Percentiles rank a stretch among this genome's conserved stretches.
phyloP scores from a whole-genome alignment of 2,329 filamentous ascomycete genomes.

The Huntiella bhutanensis region DNA sequence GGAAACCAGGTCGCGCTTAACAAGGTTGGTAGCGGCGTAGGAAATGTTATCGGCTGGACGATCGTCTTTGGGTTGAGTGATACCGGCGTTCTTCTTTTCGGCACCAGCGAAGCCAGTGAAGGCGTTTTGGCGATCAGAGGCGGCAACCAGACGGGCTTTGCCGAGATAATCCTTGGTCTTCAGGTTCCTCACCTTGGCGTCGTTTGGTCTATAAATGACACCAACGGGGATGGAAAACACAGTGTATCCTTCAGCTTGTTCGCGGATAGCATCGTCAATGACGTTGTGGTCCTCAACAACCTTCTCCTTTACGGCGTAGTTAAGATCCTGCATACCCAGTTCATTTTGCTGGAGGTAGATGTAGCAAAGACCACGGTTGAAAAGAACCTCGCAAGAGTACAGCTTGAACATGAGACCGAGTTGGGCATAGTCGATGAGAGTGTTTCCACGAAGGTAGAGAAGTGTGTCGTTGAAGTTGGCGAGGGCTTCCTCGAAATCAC shows the following conservation, averaged over 20 bases:
- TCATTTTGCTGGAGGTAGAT: slow-evolving; percentile 90
- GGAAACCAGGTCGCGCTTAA: slow-evolving; percentile 61
- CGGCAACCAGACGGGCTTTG: slow-evolving; percentile 82
- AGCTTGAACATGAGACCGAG: slow-evolving; percentile 88
- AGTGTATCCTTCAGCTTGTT: slow-evolving; percentile 93
- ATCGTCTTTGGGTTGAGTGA: slow-evolving; percentile 49
- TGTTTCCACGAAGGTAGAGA: slow-evolving; percentile 84
- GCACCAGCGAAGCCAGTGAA: slow-evolving; percentile 67
- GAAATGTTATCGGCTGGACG: slow-evolving; percentile 69
- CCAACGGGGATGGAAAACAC: slow-evolving; percentile 97
- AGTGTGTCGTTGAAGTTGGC: slow-evolving; percentile 98
- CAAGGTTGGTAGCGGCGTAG: slow-evolving; percentile 80
- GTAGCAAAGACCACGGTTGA: slow-evolving; percentile 93
- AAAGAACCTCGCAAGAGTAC: slow-evolving; percentile 92
- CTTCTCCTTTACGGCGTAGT: slow-evolving; percentile 86
- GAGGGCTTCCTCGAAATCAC: slow-evolving; percentile 90
- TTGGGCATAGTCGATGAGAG: slow-evolving; percentile 95
- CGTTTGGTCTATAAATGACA: slow-evolving; percentile 85
- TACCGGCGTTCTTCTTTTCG: slow-evolving; percentile 52
- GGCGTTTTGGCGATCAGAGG: slow-evolving; percentile 60
- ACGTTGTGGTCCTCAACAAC: slow-evolving; percentile 92
- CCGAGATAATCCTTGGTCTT: slow-evolving; percentile 96
- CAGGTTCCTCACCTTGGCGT: slow-evolving; percentile 93
- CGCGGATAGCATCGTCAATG: slow-evolving; percentile 88
- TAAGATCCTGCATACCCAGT: slow-evolving; percentile 74